phyloP scores from a whole-genome alignment of 2,329 filamentous ascomycete species.

The Colletotrichum sojae region DNA sequence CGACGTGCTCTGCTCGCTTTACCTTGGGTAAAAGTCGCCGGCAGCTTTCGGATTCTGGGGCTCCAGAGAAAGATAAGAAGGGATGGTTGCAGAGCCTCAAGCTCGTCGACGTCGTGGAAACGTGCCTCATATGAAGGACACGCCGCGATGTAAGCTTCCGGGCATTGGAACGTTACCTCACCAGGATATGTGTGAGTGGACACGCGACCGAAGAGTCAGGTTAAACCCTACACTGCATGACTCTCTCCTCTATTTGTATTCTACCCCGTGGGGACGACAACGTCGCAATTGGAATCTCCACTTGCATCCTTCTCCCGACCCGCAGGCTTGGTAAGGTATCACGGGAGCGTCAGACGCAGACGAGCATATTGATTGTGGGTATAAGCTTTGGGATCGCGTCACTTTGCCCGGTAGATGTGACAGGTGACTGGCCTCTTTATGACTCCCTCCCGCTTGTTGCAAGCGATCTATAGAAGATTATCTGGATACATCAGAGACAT shows the following conservation, averaged over 20 bases:
- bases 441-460: too few species aligned
- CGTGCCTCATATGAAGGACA: constrained; percentile 14
- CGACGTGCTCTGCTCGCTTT: too few species aligned
- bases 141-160: not conserved
- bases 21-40: not conserved
- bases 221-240: constrained; percentile 31
- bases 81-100: not conserved
- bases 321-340: constrained; percentile 2
- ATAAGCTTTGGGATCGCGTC: too few species aligned
- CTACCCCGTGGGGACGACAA: constrained; percentile 30
- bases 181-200: not conserved
- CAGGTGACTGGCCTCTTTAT: too few species aligned
- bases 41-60: not conserved
- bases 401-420: too few species aligned
- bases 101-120: not conserved
- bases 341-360: not conserved
- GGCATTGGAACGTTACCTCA: constrained; percentile 22
- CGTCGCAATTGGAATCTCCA: constrained; percentile 14
- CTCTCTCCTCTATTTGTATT: not conserved
- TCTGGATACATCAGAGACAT: too few species aligned
- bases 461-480: too few species aligned
- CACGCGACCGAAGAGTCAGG: not conserved
- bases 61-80: not conserved
- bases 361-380: too few species aligned
- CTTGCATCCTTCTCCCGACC: not conserved